Evolutionary conservation across 2,329 filamentous ascomycete genomes (phyloP).

Genomic region (Fusarium sp.): DNA sequence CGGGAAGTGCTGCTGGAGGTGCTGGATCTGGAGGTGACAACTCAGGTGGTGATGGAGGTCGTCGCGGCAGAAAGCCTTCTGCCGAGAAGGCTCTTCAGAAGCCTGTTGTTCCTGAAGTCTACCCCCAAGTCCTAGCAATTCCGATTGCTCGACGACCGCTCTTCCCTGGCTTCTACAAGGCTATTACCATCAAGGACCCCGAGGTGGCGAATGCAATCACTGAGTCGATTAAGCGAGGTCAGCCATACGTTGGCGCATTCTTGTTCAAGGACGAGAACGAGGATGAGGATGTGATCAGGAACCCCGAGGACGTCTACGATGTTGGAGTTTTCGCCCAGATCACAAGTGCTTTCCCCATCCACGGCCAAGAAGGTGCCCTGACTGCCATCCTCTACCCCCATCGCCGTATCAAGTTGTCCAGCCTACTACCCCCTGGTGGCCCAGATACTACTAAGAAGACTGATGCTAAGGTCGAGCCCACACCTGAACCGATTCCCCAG

Average conservation of each 20-base stretch:
- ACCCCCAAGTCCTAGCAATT: conserved; percentile 97
- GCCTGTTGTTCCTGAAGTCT: conserved; percentile 90
- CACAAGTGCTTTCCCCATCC: conserved; percentile 92
- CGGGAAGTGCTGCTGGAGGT: conserved; percentile 65
- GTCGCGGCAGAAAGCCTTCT: conserved; percentile 75
- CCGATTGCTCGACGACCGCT: conserved; percentile 93
- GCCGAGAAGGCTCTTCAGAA: conserved; percentile 83
- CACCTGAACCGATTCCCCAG: conserved; percentile 67
- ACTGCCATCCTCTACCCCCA: conserved; percentile 97
- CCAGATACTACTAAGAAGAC: conserved; percentile 60
- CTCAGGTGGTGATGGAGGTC: conserved; percentile 68
- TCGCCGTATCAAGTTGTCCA: conserved; percentile 89
- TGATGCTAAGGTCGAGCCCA: conserved; percentile 58
- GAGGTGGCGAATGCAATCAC: conserved; percentile 92
- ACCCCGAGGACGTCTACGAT: conserved; percentile 89
- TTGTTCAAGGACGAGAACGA: conserved; percentile 95
- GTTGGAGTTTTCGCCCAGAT: conserved; percentile 98
- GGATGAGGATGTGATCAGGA: conserved; percentile 93
- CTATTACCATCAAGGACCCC: conserved; percentile 93
- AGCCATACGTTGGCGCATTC: conserved; percentile 97
- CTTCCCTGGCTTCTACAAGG: conserved; percentile 98
- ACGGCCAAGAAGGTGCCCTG: conserved; percentile 83
- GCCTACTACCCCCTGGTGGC: conserved; percentile 75
- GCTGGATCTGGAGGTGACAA: conserved; percentile 63
- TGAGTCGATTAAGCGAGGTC: conserved; percentile 95